Evolutionary conservation across 495 filamentous ascomycete genomes (phyloP).

Genomic region (Daldinia loculata): DNA sequence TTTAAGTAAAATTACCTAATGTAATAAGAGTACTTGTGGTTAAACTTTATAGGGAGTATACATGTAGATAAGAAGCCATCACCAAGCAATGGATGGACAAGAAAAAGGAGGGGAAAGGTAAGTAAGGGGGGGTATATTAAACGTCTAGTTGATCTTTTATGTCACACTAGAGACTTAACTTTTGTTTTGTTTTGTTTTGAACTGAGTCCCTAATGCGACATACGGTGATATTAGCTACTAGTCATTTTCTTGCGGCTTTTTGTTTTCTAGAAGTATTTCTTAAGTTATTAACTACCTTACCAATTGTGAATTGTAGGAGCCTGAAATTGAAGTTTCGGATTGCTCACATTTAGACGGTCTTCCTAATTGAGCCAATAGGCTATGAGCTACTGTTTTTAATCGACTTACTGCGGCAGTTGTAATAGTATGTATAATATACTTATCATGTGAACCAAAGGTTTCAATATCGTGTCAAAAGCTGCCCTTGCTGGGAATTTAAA

Average conservation of each 20-base stretch:
- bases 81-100: neutral
- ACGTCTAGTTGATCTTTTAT: neutral
- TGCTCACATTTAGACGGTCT: neutral
- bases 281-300: neutral
- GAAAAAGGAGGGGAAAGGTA: neutral
- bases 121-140: neutral
- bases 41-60: neutral
- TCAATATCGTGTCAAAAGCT: neutral
- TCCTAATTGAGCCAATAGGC: neutral
- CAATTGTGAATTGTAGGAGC: neutral
- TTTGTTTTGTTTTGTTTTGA: neutral
- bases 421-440: neutral
- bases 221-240: neutral
- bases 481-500: neutral
- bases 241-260: neutral
- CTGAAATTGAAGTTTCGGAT: neutral
- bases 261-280: neutral
- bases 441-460: neutral
- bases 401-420: neutral
- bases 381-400: neutral
- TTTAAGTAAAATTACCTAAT: neutral
- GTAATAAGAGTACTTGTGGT: neutral
- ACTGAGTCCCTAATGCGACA: neutral
- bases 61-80: slow-evolving; percentile 7
- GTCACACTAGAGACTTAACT: neutral